These are phyloP conservation scores for Crataegus laevigata DNA, from an alignment of 306 rosid genomes.

Conservation along the genomic window DNA sequence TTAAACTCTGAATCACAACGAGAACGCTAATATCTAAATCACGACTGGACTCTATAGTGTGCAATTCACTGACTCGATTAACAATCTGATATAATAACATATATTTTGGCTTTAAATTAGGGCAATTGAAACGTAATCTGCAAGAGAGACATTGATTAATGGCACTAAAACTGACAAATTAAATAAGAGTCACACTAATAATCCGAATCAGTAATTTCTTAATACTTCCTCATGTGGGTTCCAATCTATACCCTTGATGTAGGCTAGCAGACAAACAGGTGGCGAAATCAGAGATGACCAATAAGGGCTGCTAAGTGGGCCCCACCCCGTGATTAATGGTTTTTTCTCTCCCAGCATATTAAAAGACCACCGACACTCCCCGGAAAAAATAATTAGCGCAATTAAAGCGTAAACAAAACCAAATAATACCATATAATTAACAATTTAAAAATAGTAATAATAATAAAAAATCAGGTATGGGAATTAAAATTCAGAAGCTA, in stretches of 20 bases:
- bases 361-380: slow-evolving; percentile 57
- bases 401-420: not conserved
- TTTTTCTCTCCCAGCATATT: slow-evolving; percentile 14
- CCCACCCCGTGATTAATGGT: slow-evolving; percentile 60
- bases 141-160: not conserved
- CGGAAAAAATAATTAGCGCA: not conserved
- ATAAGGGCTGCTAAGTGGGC: slow-evolving; percentile 2
- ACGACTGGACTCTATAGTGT: not conserved
- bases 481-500: not conserved
- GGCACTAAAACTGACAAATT: not conserved
- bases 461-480: not conserved
- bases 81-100: too few relatives aligned
- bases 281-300: slow-evolving; percentile 11
- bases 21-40: too few relatives aligned
- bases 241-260: not conserved
- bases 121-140: not conserved
- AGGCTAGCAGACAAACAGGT: not conserved
- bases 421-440: not conserved
- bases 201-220: not conserved
- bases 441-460: not conserved
- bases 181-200: not conserved
- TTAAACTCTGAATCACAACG: not conserved
- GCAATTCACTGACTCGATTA: not conserved
- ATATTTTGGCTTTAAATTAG: not conserved
- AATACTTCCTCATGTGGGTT: not conserved